Conservation (phyloP, 2,329 filamentous ascomycete genomes). For the Hypoxylon sp. region DNA sequence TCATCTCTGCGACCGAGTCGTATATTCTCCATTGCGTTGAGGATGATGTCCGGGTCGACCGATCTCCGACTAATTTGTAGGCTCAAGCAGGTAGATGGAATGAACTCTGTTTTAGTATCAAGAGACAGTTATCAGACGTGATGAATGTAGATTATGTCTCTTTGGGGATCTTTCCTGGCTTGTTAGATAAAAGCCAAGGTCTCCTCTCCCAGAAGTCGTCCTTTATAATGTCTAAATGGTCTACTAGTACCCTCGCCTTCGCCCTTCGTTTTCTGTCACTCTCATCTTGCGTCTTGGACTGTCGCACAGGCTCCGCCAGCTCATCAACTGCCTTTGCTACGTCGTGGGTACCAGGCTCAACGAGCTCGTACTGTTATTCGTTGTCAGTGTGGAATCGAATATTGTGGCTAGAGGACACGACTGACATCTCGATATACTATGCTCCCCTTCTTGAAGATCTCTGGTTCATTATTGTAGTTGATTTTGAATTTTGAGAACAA, state of each 20-base stretch:
- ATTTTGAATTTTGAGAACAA: constrained; percentile 88
- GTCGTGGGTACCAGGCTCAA: constrained; percentile 67
- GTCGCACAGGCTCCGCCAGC: constrained; percentile 64
- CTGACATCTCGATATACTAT: constrained; percentile 85
- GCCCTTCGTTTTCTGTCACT: constrained; percentile 83
- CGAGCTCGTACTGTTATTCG: constrained; percentile 73
- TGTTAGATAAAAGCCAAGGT: constrained; percentile 85
- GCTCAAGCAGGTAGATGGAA: constrained; percentile 1
- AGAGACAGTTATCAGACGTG: not conserved
- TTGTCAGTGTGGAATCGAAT: constrained; percentile 44
- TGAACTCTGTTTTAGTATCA: not conserved
- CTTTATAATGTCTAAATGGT: constrained; percentile 94
- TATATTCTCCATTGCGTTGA: constrained; percentile 12
- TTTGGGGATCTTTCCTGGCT: constrained; percentile 77
- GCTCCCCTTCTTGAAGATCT: constrained; percentile 94
- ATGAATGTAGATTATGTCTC: constrained; percentile 56
- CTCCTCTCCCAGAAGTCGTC: constrained; percentile 92
- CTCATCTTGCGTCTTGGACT: constrained; percentile 84
- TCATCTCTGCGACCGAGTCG: not conserved
- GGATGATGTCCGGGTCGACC: not conserved
- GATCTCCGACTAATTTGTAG: not conserved
- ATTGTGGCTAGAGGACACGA: not conserved
- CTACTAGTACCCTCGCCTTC: constrained; percentile 84
- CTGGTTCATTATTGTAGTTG: constrained; percentile 97
- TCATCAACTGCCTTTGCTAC: constrained; percentile 61